Evolutionary conservation across 768 basidiomycete species (phyloP), one percentile per base, ranked within the genome.

Genomic region (Fibroporia radiculosa): DNA sequence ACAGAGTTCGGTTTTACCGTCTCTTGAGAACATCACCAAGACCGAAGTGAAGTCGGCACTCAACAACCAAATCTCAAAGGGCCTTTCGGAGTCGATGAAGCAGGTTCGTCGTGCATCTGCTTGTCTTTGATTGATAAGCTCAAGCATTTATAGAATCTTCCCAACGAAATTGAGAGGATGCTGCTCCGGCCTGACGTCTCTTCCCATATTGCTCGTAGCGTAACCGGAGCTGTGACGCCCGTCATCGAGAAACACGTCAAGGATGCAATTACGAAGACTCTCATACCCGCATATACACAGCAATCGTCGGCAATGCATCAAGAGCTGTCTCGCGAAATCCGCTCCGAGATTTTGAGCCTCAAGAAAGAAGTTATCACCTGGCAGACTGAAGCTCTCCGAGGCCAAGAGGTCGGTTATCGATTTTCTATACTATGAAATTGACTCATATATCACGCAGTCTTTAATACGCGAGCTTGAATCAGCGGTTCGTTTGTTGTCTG

Each of bases 401-500:
- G 71, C 27, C 86, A 92, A 56, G 89, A 93, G 74, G 88, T 88
- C 50, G 25, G 75, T 39, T 39, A 11, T 6, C 16, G 20, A 12
- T 33, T 27, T 53, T 33, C n/a, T n/a, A n/a, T n/a, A n/a, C n/a
- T n/a, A n/a, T n/a, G n/a, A n/a, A n/a, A 52, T 44, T 42, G 49
- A 50, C 18, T 19, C 54, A 12, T 34, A 13, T 25, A 25, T 37
- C 19, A 29, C 33, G 53, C 47, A 90, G 88, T 68, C 77, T 23
- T 67, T 83, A 20, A 84, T 92, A 45, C 76, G 86, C 48, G 87
- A 91, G 32, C 73, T 92, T 45, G 89, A 91, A 62, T 82, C 81
- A 53, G 79, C 78, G 5, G 81, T 92, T 44, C 73, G 86, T 42
- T 55, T 76, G 19, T 67, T 92, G 44, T 74, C 83, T 24, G 89